These are phyloP conservation scores for Echites panduratus DNA, from an alignment of 257 asterid genomes.

Conservation along the genomic window DNA sequence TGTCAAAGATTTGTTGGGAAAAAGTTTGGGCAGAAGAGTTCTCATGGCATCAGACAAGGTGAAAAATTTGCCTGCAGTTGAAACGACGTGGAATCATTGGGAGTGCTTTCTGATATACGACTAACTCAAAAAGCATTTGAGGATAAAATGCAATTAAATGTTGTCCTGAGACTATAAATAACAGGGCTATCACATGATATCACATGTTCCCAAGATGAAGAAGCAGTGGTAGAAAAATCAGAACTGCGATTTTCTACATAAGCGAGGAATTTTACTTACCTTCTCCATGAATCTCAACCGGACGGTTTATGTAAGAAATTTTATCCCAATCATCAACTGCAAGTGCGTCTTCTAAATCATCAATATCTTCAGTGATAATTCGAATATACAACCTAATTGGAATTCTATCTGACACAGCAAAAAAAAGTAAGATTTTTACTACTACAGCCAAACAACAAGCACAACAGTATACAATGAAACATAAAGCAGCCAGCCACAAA, in stretches of 20 bases:
- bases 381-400: slow-evolving; percentile 85
- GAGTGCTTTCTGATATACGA: background rate
- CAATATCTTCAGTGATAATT: slow-evolving; percentile 47
- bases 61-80: slow-evolving; percentile 59
- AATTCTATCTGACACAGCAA: slow-evolving; percentile 58
- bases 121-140: background rate
- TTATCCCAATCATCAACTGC: slow-evolving; percentile 76
- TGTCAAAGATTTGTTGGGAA: slow-evolving; percentile 28
- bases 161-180: background rate
- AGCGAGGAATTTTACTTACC: slow-evolving; percentile 35
- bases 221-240: background rate
- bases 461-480: background rate
- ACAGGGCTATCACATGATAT: background rate
- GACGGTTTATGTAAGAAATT: slow-evolving; percentile 71
- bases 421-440: slow-evolving; percentile 11
- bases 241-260: background rate
- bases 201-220: background rate
- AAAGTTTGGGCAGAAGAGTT: slow-evolving; percentile 64
- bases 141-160: background rate
- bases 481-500: background rate
- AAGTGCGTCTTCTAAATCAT: slow-evolving; percentile 58
- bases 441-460: slow-evolving; percentile 1
- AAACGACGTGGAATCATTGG: background rate
- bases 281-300: slow-evolving; percentile 67
- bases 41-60: slow-evolving; percentile 72